Evolutionary conservation across 1,284 basidiomycete genomes (phyloP).

Genomic region (Lentinus polychrous): DNA sequence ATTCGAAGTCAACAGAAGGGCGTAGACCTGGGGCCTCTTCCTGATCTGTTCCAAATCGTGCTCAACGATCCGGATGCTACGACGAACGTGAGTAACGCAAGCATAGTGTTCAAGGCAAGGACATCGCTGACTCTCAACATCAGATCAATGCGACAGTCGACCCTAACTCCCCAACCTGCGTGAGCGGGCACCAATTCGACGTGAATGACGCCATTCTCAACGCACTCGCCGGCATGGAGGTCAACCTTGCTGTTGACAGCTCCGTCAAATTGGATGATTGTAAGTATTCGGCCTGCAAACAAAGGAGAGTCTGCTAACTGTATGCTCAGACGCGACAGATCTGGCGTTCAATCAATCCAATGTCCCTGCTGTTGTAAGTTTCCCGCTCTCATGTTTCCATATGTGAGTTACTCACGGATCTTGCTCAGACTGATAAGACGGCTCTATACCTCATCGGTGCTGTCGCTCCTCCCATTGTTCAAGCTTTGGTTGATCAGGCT

Average conservation of each 20-base stretch:
- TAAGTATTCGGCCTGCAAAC: constrained; percentile 20
- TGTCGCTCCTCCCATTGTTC: constrained; percentile 59
- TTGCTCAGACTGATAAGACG: constrained; percentile 50
- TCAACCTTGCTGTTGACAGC: constrained; percentile 43
- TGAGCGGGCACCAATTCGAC: constrained; percentile 59
- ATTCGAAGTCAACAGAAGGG: constrained; percentile 47
- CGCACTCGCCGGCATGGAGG: constrained; percentile 53
- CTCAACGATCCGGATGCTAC: constrained; percentile 43
- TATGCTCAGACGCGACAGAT: constrained; percentile 41
- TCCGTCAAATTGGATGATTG: constrained; percentile 56
- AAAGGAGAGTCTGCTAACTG: constrained; percentile 2
- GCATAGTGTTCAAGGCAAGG: neutral
- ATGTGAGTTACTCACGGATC: neutral
- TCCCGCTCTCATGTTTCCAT: neutral
- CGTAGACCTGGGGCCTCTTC: constrained; percentile 61
- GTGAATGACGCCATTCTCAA: constrained; percentile 54
- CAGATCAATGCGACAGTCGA: constrained; percentile 30
- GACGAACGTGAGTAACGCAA: constrained; percentile 10
- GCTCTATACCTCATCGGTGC: constrained; percentile 66
- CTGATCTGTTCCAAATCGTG: constrained; percentile 52
- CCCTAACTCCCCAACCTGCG: constrained; percentile 42
- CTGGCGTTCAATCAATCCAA: constrained; percentile 58
- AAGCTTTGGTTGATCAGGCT: constrained; percentile 59
- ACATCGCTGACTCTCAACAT: no score
- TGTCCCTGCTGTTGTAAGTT: constrained; percentile 50